Evolutionary conservation across 805 yeast species (phyloP).

Genomic region (Yamadazyma akitaensis): DNA sequence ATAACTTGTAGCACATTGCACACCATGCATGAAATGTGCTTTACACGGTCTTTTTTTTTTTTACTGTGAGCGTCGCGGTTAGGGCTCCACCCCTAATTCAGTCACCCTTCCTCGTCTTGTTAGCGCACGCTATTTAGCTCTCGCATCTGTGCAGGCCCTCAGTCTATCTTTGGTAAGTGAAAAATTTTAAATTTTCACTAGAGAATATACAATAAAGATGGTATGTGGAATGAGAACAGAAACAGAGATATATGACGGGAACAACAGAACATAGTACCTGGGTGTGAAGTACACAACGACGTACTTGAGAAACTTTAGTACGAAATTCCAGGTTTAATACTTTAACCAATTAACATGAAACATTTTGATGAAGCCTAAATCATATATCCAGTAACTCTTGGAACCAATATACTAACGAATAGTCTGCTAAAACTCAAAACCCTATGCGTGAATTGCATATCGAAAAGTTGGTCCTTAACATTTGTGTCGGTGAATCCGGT

Average conservation of each 20-base stretch:
- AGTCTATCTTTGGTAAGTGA: background rate
- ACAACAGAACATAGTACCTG: background rate
- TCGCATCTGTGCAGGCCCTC: slow-evolving; percentile 3
- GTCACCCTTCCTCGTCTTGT: background rate
- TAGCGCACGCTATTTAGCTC: background rate
- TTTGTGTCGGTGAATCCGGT: slow-evolving; percentile 99
- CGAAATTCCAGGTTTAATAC: too few species aligned
- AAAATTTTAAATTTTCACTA: slow-evolving; percentile 8
- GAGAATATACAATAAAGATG: slow-evolving; percentile 7
- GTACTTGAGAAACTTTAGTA: too few species aligned
- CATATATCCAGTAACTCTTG: background rate
- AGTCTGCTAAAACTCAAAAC: slow-evolving; percentile 57
- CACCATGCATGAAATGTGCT: too few species aligned
- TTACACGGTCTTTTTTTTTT: too few species aligned
- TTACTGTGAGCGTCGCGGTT: background rate
- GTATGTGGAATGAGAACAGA: slow-evolving; percentile 3
- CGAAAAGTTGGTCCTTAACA: slow-evolving; percentile 99
- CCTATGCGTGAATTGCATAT: slow-evolving; percentile 98
- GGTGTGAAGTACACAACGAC: too few species aligned
- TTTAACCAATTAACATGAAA: too few species aligned
- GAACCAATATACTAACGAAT: slow-evolving; percentile 1
- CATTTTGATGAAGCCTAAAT: too few species aligned
- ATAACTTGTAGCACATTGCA: too few species aligned
- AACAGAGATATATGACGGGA: background rate
- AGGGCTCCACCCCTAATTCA: slow-evolving; percentile 5